These are phyloP conservation scores for Scheffersomyces titani DNA, from an alignment of 1,139 yeast genomes.

Conservation along the genomic window DNA sequence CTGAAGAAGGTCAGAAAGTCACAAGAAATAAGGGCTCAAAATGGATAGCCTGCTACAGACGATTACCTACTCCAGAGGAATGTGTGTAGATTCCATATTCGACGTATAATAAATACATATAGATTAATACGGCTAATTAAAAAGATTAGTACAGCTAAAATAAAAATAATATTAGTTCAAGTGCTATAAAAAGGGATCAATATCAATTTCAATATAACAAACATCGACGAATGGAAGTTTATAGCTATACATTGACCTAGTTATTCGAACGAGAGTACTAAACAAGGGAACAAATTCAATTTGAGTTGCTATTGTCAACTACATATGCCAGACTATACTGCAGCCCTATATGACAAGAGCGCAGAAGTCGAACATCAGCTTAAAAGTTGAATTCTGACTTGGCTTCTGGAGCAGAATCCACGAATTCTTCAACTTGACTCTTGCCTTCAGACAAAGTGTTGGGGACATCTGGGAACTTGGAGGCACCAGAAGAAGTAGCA, in stretches of 20 bases:
- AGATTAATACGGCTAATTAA: neutral
- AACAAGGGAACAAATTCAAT: neutral
- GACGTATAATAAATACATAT: neutral
- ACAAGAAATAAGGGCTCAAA: conserved; percentile 85
- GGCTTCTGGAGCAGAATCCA: conserved; percentile 13
- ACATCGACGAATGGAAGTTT: conserved; percentile 5
- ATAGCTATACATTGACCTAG: neutral
- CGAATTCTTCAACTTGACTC: conserved; percentile 10
- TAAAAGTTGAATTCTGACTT: conserved; percentile 5
- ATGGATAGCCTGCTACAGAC: conserved; percentile 83
- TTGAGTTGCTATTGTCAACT: neutral
- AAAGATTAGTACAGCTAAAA: conserved; percentile 8
- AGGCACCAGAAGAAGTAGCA: conserved; percentile 33
- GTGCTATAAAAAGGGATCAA: neutral
- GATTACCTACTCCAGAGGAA: conserved; percentile 62
- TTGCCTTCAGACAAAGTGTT: conserved; percentile 17
- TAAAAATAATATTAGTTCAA: conserved; percentile 6
- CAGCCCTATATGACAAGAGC: neutral
- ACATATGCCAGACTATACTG: neutral
- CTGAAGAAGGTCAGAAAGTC: conserved; percentile 98
- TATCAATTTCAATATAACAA: conserved; percentile 7
- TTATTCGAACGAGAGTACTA: neutral
- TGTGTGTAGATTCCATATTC: conserved; percentile 18
- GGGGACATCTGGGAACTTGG: conserved; percentile 53
- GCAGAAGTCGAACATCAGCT: neutral